Conservation (phyloP, 192 early-diverging fungal genomes). For the Radiomyces spectabilis region DNA sequence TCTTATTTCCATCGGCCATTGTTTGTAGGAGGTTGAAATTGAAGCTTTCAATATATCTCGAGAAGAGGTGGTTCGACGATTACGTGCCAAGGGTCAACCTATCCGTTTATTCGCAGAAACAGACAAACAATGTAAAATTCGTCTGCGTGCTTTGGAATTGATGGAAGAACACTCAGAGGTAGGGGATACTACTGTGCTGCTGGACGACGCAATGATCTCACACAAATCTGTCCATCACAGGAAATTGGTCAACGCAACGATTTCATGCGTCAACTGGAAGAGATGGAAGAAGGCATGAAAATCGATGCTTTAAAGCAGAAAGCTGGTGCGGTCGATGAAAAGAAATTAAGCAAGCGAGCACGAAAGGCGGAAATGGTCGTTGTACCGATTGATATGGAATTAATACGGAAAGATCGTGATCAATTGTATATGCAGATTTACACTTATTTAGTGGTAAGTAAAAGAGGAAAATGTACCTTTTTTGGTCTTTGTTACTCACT, state of each 20-base stretch:
- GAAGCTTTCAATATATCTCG: constrained; percentile 53
- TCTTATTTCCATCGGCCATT: not conserved
- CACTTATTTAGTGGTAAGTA: constrained; percentile 66
- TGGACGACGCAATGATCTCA: too few species aligned
- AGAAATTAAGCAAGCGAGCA: constrained; percentile 34
- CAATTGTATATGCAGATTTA: constrained; percentile 63
- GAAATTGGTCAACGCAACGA: constrained; percentile 83
- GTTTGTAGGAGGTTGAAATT: constrained; percentile 8
- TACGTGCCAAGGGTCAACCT: constrained; percentile 82
- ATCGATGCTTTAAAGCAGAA: constrained; percentile 63
- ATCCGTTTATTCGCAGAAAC: constrained; percentile 91
- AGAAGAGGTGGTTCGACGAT: constrained; percentile 72
- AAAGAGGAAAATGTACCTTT: not conserved
- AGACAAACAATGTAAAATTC: constrained; percentile 64
- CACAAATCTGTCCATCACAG: too few species aligned
- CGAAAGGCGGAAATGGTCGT: constrained; percentile 49
- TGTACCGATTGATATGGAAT: constrained; percentile 55
- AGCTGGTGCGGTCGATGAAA: constrained; percentile 38
- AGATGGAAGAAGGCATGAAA: constrained; percentile 72
- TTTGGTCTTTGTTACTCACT: not conserved
- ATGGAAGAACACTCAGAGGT: constrained; percentile 68
- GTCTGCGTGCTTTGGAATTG: constrained; percentile 75
- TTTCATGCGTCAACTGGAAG: constrained; percentile 76
- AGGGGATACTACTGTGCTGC: too few species aligned
- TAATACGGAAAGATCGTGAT: constrained; percentile 76